phyloP scores from a whole-genome alignment of 495 filamentous ascomycete species.

The Neurospora hispaniola region DNA sequence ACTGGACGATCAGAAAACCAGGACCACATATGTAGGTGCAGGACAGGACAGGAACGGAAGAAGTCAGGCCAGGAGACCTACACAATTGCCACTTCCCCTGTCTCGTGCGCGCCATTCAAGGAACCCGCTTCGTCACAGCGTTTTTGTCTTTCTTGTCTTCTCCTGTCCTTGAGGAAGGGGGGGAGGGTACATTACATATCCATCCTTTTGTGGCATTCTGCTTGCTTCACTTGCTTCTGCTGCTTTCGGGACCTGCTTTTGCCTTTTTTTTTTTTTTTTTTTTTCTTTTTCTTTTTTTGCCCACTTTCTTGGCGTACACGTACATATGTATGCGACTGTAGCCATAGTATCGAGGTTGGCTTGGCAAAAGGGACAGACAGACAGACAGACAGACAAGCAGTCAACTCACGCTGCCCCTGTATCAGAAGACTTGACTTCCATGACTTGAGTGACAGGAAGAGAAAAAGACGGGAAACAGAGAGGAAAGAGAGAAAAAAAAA shows the following conservation, averaged over 20 bases:
- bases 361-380: neutral
- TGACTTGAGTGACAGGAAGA: too few species aligned
- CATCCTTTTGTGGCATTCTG: neutral
- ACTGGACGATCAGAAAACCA: neutral
- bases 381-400: neutral
- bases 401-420: neutral
- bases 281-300: neutral
- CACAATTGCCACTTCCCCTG: conserved; percentile 17
- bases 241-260: conserved; percentile 18
- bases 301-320: conserved; percentile 8
- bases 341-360: neutral
- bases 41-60: neutral
- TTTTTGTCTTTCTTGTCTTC: neutral
- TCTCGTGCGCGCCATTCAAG: conserved; percentile 13
- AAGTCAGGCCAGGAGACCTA: neutral
- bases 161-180: neutral
- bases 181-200: neutral
- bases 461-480: neutral
- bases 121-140: conserved; percentile 8
- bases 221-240: neutral
- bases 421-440: neutral
- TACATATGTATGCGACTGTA: neutral
- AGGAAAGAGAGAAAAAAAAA: neutral
- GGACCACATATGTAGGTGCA: neutral
- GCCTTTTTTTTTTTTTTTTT: conserved; percentile 1